Evolutionary conservation across 805 yeast genomes (phyloP).

Genomic region (Ogataea methylovora): DNA sequence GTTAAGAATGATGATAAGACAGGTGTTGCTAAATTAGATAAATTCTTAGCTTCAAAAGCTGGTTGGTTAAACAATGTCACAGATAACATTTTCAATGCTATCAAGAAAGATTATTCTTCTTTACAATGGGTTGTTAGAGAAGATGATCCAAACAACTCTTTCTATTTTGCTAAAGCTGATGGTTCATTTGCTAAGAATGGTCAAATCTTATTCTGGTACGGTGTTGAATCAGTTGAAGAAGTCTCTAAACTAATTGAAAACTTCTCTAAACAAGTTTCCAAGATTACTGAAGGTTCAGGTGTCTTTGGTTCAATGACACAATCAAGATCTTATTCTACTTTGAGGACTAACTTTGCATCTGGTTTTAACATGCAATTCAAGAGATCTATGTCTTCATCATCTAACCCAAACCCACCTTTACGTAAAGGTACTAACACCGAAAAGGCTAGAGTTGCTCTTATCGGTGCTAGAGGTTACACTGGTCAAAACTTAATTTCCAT

Average conservation of each 20-base stretch:
- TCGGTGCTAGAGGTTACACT: constrained; percentile 97
- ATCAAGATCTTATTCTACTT: constrained; percentile 20
- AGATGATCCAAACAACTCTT: constrained; percentile 81
- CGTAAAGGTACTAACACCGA: constrained; percentile 53
- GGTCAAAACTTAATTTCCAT: constrained; percentile 88
- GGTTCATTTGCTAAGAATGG: constrained; percentile 92
- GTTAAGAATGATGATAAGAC: constrained; percentile 38
- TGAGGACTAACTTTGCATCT: constrained; percentile 2
- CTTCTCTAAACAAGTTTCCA: constrained; percentile 37
- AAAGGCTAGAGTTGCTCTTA: constrained; percentile 75
- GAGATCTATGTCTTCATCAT: constrained; percentile 26
- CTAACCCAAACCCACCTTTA: constrained; percentile 69
- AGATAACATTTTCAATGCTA: constrained; percentile 83
- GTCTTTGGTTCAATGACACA: constrained; percentile 36
- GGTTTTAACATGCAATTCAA: constrained; percentile 13
- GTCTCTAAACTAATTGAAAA: constrained; percentile 57
- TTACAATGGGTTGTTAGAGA: constrained; percentile 89
- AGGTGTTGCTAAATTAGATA: constrained; percentile 64
- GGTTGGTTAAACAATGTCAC: constrained; percentile 98
- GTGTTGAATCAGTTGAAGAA: constrained; percentile 56
- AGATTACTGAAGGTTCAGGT: constrained; percentile 48
- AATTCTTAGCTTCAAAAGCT: constrained; percentile 75
- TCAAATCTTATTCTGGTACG: constrained; percentile 91
- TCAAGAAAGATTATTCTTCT: constrained; percentile 63
- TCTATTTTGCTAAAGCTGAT: constrained; percentile 89